Evolutionary conservation across 169 alveolate genomes (phyloP), one percentile per base, ranked within the genome.

Genomic region (Eimeria zaria): DNA sequence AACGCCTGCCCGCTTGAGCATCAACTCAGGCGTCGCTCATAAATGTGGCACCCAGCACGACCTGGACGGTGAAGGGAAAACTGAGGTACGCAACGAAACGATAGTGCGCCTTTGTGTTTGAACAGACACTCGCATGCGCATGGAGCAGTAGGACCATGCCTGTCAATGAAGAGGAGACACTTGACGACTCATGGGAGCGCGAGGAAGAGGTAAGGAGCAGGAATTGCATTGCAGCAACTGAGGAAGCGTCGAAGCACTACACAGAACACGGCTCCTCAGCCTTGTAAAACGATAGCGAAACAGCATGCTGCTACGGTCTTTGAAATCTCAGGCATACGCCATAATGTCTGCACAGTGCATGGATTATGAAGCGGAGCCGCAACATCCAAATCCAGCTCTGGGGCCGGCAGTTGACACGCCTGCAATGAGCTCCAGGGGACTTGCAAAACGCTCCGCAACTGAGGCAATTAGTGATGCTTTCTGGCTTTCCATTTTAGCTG

Each of bases 291-390:
- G 18, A 39, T 44, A 39, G 16, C 41, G 4, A 41, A 16, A 53
- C 83, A 36, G 12, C 83, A 39, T 22, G n/a, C 55, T 20, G 51
- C 2, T 20, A 16, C 18, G 51, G 64, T 24, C 36, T 83, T 58
- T 22, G 55, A 4, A 7, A 33, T 27, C n/a, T 62, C 93, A 87
- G 93, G 93, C 93, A 7, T 87, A 87, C 64, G 93, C 93, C 5
- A 44, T 87, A 55, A 87, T 87, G 93, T 87, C 93, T 22, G 93
- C 93, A 48, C 93, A 87, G 71, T 87, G 93, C 93, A 87, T 87
- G 93, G 93, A 87, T 44, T 87, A 39, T 62, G 93, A 62, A 62
- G 64, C 14, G 27, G 62, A 87, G 44, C 81, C 58, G 44, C 24
- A 33, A 7, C 53, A 33, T 41, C 93, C 33, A 2, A 41, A 39